phyloP scores from a whole-genome alignment of 164 flowering plant genomes.

The Magnolia changhungtana region DNA sequence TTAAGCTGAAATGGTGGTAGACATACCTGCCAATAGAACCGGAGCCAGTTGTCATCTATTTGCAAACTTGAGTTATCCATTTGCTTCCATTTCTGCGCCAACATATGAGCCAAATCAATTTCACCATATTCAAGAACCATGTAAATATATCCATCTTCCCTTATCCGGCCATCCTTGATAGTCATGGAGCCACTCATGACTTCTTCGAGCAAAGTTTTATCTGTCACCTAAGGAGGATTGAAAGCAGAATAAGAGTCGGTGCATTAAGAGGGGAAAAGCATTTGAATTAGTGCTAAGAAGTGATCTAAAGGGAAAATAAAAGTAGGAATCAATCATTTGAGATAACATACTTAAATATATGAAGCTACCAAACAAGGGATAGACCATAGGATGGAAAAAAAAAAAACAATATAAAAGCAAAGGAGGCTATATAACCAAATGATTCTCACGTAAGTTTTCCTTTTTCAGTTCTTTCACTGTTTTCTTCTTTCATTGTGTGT shows the following conservation, averaged over 20 bases:
- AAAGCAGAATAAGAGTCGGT: neutral
- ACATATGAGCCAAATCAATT: constrained; percentile 98
- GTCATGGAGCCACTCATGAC: constrained; percentile 63
- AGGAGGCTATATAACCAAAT: neutral
- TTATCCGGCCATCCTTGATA: constrained; percentile 75
- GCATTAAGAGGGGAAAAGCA: neutral
- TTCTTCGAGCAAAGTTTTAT: constrained; percentile 72
- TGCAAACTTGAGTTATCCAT: constrained; percentile 47
- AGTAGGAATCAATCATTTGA: neutral
- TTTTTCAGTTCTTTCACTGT: no score
- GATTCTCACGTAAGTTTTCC: no score
- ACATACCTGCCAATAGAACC: constrained; percentile 96
- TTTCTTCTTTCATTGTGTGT: neutral
- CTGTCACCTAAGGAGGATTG: constrained; percentile 67
- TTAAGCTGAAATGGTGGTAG: constrained; percentile 1
- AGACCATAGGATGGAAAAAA: neutral
- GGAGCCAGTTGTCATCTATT: constrained; percentile 95
- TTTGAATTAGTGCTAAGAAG: neutral
- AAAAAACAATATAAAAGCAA: no score
- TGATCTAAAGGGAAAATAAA: neutral
- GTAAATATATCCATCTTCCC: constrained; percentile 85
- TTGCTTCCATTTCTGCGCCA: constrained; percentile 93
- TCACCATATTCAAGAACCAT: constrained; percentile 99
- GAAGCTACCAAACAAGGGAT: neutral
- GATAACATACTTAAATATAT: neutral